These are phyloP conservation scores for Colletotrichum chlorophyti DNA, from an alignment of 2,329 filamentous ascomycete genomes.

Conservation along the genomic window DNA sequence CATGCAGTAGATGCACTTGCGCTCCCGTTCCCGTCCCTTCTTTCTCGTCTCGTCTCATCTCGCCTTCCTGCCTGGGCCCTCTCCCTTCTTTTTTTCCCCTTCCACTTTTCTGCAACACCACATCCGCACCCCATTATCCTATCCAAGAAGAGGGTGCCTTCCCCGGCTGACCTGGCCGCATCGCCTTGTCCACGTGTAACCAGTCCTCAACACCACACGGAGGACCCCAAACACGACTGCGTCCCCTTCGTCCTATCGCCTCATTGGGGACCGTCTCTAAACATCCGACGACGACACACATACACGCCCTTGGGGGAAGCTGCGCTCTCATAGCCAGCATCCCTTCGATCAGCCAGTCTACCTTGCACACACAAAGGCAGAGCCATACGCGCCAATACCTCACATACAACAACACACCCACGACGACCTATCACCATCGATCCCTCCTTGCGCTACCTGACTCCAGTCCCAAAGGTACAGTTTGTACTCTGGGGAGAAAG, in stretches of 20 bases:
- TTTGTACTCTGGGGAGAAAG: too few relatives aligned
- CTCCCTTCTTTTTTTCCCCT: slow-evolving; percentile 15
- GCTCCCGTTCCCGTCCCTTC: slow-evolving; percentile 29
- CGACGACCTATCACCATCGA: slow-evolving; percentile 13
- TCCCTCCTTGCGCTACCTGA: slow-evolving; percentile 3
- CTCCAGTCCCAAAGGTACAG: too few relatives aligned
- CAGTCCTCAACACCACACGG: not conserved
- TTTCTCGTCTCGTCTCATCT: slow-evolving; percentile 9
- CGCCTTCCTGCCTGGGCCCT: slow-evolving; percentile 13
- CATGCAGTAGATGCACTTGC: slow-evolving; percentile 31
- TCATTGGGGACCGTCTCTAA: not conserved
- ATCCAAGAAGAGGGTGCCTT: slow-evolving; percentile 25
- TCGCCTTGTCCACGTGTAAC: slow-evolving; percentile 26
- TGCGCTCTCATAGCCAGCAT: slow-evolving; percentile 12
- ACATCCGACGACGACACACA: slow-evolving; percentile 24
- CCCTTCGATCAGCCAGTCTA: not conserved
- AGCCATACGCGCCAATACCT: slow-evolving; percentile 8
- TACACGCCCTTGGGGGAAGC: slow-evolving; percentile 5
- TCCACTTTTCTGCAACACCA: slow-evolving; percentile 25
- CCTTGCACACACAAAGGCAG: not conserved
- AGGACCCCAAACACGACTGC: slow-evolving; percentile 10
- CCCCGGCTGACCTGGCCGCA: slow-evolving; percentile 20
- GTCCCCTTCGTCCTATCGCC: slow-evolving; percentile 1
- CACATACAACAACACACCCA: too few relatives aligned
- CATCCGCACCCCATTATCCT: slow-evolving; percentile 2